Percentiles rank a stretch among this genome's conserved stretches.
These are phyloP conservation scores for Moniliophthora roreri DNA, from an alignment of 1,284 basidiomycete genomes.

Conservation along the genomic window DNA sequence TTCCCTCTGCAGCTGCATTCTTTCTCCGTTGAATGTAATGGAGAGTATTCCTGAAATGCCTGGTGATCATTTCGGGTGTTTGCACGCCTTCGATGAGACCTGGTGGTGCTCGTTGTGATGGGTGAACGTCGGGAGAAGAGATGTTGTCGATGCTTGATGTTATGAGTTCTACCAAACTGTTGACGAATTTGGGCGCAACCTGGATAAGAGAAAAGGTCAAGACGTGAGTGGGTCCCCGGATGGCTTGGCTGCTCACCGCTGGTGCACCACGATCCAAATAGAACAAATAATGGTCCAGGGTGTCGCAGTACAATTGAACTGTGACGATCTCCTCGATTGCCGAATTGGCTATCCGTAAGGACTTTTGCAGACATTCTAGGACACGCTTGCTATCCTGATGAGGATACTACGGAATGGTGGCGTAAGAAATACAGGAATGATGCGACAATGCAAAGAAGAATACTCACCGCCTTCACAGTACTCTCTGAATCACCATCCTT, in stretches of 20 bases:
- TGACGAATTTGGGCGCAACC: constrained; percentile 93
- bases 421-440: not conserved
- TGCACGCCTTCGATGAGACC: constrained; percentile 89
- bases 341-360: constrained; percentile 88
- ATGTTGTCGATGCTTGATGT: constrained; percentile 89
- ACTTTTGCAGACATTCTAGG: constrained; percentile 92
- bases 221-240: not conserved
- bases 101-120: constrained; percentile 74
- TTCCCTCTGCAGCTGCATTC: constrained; percentile 47
- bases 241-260: constrained; percentile 71
- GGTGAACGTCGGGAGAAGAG: constrained; percentile 80
- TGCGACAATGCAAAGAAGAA: not conserved
- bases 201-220: constrained; percentile 28
- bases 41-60: constrained; percentile 92
- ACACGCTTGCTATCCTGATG: constrained; percentile 94
- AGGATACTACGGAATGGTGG: constrained; percentile 57
- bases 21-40: constrained; percentile 81
- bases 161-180: constrained; percentile 91
- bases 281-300: constrained; percentile 91
- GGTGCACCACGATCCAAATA: constrained; percentile 91
- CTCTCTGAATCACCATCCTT: constrained; percentile 46
- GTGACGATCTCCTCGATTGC: constrained; percentile 94
- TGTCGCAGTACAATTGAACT: constrained; percentile 91
- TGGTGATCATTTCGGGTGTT: constrained; percentile 86
- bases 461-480: constrained; percentile 57